Evolutionary conservation across 2,329 filamentous ascomycete species (phyloP).

Genomic region (Beauveria sp.): DNA sequence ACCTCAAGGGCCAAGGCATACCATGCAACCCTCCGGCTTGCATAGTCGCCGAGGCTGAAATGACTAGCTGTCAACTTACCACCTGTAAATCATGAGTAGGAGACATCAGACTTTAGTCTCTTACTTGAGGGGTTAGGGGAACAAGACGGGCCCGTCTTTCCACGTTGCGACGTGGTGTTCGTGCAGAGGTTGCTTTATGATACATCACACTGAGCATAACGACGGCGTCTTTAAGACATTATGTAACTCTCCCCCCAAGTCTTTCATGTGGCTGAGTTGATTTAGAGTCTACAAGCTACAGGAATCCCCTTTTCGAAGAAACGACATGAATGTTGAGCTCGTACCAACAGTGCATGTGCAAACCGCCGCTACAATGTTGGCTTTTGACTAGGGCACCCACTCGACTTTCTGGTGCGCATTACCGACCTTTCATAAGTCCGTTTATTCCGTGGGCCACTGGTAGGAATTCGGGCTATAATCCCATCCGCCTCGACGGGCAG

Average conservation of each 20-base stretch:
- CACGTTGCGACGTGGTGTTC: background rate
- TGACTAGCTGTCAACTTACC: background rate
- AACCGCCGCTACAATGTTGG: no score
- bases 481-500: background rate
- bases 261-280: no score
- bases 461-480: background rate
- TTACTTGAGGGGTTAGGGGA: background rate
- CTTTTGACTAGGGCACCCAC: background rate
- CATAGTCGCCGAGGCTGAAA: background rate
- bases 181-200: background rate
- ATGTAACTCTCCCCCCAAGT: no score
- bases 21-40: background rate
- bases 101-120: no score
- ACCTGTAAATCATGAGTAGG: background rate
- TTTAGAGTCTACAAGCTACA: no score
- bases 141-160: background rate
- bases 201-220: background rate
- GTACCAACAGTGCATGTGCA: no score
- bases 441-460: background rate
- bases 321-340: no score
- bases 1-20: background rate
- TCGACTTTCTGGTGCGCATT: background rate
- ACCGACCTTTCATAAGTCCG: background rate
- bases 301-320: no score
- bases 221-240: background rate